Base-by-base conservation (phyloP, 2,329 filamentous ascomycete species). In the Scedosporium dehoogii region DNA sequence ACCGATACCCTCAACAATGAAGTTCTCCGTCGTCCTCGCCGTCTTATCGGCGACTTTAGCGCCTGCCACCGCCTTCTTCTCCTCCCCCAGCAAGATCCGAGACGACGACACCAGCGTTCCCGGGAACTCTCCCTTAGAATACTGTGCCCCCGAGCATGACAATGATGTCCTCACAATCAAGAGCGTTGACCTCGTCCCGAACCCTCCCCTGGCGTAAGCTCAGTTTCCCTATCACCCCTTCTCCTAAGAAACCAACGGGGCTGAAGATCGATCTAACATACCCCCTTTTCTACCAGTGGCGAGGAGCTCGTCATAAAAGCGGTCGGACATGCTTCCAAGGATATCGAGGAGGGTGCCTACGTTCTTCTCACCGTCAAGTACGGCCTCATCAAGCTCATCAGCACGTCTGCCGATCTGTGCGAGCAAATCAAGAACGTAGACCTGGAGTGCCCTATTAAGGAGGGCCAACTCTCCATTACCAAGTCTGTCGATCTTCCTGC, bases 281-380 rank as follows among this genome's bases (percentile, higher is more conserved):
- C 61, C 23, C 61, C 10, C 63, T 18, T 18, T 61, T 55, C 16
- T 33, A 33, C 12, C 63, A 97, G 94, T 72, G 94, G 93, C 69
- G 68, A 85, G 69, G 84, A 83, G 21, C 86, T 99, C 61, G 79
- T 81, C 64, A 96, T 99, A 78, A 85, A 85, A 66, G 94, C 92
- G 57, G 81, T 78, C 38, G 94, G 93, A 63, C 84, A 78, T n/a
- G 83, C 97, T 66, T 82, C 81, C 68, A 76, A 96, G 70, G 76
- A 81, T 60, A 86, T 99, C 66, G 83, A 86, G 62, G 73, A 91
- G 63, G 93, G 91, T 63, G 91, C 93, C 64, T 91, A 90, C 69
- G 88, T 97, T 65, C 81, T 88, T 58, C 74, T 99, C 48, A 83
- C 87, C 67, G 93, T 99, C 77, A 97, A 96, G 78, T 97, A 96